These are phyloP conservation scores for Ustilago curta DNA, from an alignment of 1,284 basidiomycete species.

Conservation along the genomic window DNA sequence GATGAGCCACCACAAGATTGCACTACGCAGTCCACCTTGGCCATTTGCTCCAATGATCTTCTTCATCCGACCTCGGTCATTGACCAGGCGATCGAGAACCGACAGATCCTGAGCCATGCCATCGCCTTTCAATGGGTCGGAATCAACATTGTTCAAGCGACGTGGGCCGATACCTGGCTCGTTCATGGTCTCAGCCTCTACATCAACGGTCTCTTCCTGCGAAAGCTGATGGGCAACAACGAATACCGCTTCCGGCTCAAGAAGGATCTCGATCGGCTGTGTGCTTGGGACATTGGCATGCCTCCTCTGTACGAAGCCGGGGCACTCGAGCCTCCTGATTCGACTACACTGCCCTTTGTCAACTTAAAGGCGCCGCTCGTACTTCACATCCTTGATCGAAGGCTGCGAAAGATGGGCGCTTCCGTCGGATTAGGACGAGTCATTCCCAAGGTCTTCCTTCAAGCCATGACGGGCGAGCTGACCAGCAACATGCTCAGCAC, in stretches of 20 bases:
- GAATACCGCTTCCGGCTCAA: constrained; percentile 95
- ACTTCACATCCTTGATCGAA: constrained; percentile 92
- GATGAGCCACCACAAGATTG: constrained; percentile 78
- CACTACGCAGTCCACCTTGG: constrained; percentile 86
- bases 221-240: constrained; percentile 91
- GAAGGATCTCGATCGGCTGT: constrained; percentile 95
- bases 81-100: constrained; percentile 91
- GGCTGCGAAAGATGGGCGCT: constrained; percentile 92
- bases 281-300: constrained; percentile 87
- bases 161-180: constrained; percentile 96
- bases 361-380: constrained; percentile 95
- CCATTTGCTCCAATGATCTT: constrained; percentile 83
- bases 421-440: constrained; percentile 93
- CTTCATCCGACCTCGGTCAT: constrained; percentile 89
- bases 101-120: constrained; percentile 82
- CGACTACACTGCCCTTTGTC: constrained; percentile 75
- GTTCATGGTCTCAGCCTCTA: constrained; percentile 92
- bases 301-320: constrained; percentile 94
- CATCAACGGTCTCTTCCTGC: constrained; percentile 88
- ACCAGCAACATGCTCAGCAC: constrained; percentile 84
- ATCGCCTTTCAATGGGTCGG: constrained; percentile 96
- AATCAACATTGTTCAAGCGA: constrained; percentile 93
- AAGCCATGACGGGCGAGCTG: constrained; percentile 91
- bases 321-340: constrained; percentile 76
- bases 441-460: constrained; percentile 92